Conservation (phyloP, 1,284 basidiomycete genomes). For the Stygiomarasmius scandens region DNA sequence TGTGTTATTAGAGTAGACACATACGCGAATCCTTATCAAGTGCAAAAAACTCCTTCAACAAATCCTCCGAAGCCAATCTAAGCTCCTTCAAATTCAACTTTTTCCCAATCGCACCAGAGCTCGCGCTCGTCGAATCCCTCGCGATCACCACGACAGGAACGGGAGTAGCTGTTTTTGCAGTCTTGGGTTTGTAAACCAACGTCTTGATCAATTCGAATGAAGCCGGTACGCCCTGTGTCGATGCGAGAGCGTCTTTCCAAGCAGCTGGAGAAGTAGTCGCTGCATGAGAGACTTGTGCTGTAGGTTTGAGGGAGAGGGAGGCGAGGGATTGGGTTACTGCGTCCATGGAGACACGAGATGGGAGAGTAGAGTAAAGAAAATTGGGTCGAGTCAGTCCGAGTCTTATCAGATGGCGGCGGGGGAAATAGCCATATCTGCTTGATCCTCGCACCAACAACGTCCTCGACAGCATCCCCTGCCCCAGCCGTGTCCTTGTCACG, state of each 20-base stretch:
- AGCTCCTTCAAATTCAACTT: slow-evolving; percentile 89
- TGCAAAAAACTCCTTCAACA: slow-evolving; percentile 83
- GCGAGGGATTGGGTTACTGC: slow-evolving; percentile 45
- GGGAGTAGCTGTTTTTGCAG: slow-evolving; percentile 84
- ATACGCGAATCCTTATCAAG: slow-evolving; percentile 86
- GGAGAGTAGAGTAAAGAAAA: slow-evolving; percentile 2
- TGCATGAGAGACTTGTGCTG: slow-evolving; percentile 53
- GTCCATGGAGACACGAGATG: slow-evolving; percentile 30
- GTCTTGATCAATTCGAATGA: slow-evolving; percentile 79
- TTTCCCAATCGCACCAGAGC: slow-evolving; percentile 76
- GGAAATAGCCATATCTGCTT: slow-evolving; percentile 15
- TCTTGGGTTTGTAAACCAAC: slow-evolving; percentile 90
- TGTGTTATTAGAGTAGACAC: slow-evolving; percentile 41
- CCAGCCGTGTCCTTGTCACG: not conserved
- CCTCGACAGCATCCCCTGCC: slow-evolving; percentile 11
- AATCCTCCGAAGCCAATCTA: slow-evolving; percentile 85
- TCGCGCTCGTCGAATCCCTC: slow-evolving; percentile 81
- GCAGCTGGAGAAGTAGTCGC: slow-evolving; percentile 63
- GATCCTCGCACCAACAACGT: slow-evolving; percentile 8
- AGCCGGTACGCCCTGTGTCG: slow-evolving; percentile 49
- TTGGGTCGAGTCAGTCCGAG: slow-evolving; percentile 11
- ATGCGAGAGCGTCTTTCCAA: slow-evolving; percentile 68
- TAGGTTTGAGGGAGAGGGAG: slow-evolving; percentile 56
- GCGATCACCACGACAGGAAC: slow-evolving; percentile 89
- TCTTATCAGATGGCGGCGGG: slow-evolving; percentile 20